Percentiles rank a stretch among this genome's conserved stretches.
Conservation (phyloP, 2,329 filamentous ascomycete genomes). For the Blastomyces parvus region DNA sequence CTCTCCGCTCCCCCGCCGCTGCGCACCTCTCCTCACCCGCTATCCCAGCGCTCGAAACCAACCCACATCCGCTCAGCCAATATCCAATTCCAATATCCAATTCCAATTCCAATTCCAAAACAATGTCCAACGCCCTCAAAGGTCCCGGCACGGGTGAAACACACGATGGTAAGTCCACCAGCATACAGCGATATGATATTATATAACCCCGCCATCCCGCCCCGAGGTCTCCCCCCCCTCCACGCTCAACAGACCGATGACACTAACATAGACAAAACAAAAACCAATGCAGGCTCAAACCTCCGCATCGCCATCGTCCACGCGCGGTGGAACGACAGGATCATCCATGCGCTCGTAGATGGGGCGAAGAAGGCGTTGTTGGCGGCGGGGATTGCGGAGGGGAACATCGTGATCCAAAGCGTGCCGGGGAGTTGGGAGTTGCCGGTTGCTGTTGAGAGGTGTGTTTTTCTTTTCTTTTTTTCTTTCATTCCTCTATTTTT, state of each 20-base stretch:
- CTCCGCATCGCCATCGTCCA: constrained; percentile 92
- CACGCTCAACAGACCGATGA: neutral
- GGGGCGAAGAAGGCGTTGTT: constrained; percentile 72
- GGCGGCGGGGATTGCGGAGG: constrained; percentile 68
- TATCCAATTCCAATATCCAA: neutral
- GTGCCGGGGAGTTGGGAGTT: constrained; percentile 94
- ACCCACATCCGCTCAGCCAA: neutral
- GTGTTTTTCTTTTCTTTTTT: constrained; percentile 21
- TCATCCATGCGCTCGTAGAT: constrained; percentile 75
- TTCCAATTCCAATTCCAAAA: constrained; percentile 16
- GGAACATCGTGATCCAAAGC: constrained; percentile 80
- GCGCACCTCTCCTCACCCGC: no score
- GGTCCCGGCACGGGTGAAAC: constrained; percentile 51
- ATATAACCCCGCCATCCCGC: neutral
- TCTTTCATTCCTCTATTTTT: neutral
- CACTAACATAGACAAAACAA: neutral
- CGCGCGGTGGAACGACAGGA: constrained; percentile 83
- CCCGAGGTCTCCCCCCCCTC: neutral
- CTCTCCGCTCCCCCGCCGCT: no score
- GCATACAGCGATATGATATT: no score
- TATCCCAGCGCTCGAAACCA: no score
- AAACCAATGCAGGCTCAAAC: constrained; percentile 48
- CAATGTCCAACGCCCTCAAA: constrained; percentile 46
- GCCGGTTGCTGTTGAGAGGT: constrained; percentile 81
- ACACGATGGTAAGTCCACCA: constrained; percentile 43